phyloP scores from a whole-genome alignment of 2,329 filamentous ascomycete genomes.

The Mycocentrospora acerina region DNA sequence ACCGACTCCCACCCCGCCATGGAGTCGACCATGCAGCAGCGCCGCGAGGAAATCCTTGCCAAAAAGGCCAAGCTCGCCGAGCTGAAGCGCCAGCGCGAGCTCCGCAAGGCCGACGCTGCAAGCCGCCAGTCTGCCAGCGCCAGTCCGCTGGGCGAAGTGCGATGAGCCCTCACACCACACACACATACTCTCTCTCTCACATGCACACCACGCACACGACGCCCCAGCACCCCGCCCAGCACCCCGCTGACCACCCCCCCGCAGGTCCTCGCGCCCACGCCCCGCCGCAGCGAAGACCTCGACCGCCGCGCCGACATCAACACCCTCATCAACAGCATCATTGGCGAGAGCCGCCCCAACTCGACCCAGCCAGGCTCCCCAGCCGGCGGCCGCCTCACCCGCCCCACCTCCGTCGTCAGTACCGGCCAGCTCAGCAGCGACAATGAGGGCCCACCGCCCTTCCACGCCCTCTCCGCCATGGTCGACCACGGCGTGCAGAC shows the following conservation, averaged over 20 bases:
- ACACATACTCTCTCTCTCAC: too few relatives aligned
- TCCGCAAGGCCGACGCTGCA: constrained; percentile 72
- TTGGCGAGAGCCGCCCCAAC: constrained; percentile 73
- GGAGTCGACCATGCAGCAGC: constrained; percentile 67
- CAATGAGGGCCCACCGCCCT: constrained; percentile 44
- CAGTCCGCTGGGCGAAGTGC: constrained; percentile 70
- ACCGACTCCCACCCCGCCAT: constrained; percentile 19
- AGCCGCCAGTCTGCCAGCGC: constrained; percentile 64
- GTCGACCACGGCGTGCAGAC: constrained; percentile 60
- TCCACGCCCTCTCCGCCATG: constrained; percentile 26
- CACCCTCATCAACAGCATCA: constrained; percentile 77
- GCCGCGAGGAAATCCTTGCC: constrained; percentile 92
- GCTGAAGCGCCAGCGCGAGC: constrained; percentile 87
- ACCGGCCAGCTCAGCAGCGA: constrained; percentile 78
- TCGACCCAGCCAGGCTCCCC: constrained; percentile 62
- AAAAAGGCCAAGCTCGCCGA: constrained; percentile 97
- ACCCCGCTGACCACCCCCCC: constrained; percentile 7
- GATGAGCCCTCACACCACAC: too few relatives aligned
- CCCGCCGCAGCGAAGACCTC: constrained; percentile 64
- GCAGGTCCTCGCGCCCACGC: constrained; percentile 68
- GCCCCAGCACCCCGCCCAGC: not conserved
- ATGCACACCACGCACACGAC: too few relatives aligned
- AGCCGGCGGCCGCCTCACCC: constrained; percentile 59
- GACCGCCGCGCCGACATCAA: constrained; percentile 71
- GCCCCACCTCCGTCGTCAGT: constrained; percentile 84